These are phyloP conservation scores for Ceratobasidium sp. DNA, from an alignment of 1,284 basidiomycete genomes.

Conservation along the genomic window DNA sequence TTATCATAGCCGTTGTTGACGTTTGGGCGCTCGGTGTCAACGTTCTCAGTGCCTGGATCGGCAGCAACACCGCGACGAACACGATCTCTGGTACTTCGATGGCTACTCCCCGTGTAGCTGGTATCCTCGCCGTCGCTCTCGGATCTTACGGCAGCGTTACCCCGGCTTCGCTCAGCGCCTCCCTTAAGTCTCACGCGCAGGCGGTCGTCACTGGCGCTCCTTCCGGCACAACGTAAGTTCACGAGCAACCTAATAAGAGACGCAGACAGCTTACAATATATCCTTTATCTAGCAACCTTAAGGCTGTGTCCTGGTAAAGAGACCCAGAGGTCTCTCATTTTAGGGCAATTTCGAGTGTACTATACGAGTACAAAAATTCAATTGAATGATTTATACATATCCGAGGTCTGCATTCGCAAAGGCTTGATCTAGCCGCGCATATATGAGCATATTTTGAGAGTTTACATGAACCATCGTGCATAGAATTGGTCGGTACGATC, in stretches of 20 bases:
- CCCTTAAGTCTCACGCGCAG: conserved; percentile 12
- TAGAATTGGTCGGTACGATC: too few relatives aligned
- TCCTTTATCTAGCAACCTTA: conserved; percentile 15
- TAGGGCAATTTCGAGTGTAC: too few relatives aligned
- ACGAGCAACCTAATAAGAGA: conserved; percentile 53
- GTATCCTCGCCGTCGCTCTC: conserved; percentile 33
- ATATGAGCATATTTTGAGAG: too few relatives aligned
- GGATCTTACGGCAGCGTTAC: conserved; percentile 1
- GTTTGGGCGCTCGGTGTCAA: conserved; percentile 65
- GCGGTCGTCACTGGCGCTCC: conserved; percentile 21
- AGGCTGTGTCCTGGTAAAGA: conserved; percentile 20
- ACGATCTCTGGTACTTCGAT: conserved; percentile 81
- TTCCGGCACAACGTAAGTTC: conserved; percentile 47
- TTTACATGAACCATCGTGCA: too few relatives aligned
- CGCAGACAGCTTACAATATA: neutral
- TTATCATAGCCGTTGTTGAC: conserved; percentile 44
- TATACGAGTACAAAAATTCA: too few relatives aligned
- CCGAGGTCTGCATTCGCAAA: too few relatives aligned
- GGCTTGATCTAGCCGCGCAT: too few relatives aligned
- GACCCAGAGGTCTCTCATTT: too few relatives aligned
- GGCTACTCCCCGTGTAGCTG: conserved; percentile 56
- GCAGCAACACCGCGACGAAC: conserved; percentile 65
- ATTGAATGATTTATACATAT: too few relatives aligned
- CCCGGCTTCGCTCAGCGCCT: conserved; percentile 13
- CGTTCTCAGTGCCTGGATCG: conserved; percentile 82